A percentile compares a stretch with the other conserved stretches of the same genome.
Evolutionary conservation across 306 rosid genomes (phyloP).

Genomic region (Alnus rubra): DNA sequence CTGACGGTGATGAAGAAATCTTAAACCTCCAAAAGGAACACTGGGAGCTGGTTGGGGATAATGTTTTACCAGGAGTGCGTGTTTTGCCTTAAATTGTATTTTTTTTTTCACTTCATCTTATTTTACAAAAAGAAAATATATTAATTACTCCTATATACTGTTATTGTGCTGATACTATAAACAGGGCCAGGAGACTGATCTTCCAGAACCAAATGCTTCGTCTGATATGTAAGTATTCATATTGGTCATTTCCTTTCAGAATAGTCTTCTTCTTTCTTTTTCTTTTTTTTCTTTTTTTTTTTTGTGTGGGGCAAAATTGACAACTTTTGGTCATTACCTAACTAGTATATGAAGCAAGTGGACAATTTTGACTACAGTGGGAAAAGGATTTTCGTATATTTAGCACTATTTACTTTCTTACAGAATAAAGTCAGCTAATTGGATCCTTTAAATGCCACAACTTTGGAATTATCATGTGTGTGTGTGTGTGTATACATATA

Average conservation of each 20-base stretch:
- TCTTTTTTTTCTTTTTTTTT: background rate
- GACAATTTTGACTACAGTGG: background rate
- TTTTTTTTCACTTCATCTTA: background rate
- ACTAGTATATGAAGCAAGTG: too few relatives aligned
- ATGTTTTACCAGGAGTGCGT: conserved; percentile 44
- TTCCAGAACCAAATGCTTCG: conserved; percentile 37
- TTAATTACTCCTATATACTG: background rate
- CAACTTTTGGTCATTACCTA: background rate
- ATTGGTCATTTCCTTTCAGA: background rate
- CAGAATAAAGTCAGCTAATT: background rate
- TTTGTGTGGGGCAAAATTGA: background rate
- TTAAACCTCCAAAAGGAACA: conserved; percentile 60
- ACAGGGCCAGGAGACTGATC: conserved; percentile 49
- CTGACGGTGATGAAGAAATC: conserved; percentile 61
- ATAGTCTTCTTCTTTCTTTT: background rate
- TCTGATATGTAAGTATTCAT: conserved; percentile 48
- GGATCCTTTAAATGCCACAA: background rate
- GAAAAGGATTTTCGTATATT: background rate
- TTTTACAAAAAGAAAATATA: background rate
- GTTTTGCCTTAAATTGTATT: conserved; percentile 11
- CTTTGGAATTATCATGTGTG: background rate
- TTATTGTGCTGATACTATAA: conserved; percentile 6
- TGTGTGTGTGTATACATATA: background rate
- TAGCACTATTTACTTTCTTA: background rate
- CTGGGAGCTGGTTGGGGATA: conserved; percentile 43